Evolutionary conservation across 805 yeast genomes (phyloP), one percentile per base, ranked within the genome.

Genomic region (Saturnispora sekii): DNA sequence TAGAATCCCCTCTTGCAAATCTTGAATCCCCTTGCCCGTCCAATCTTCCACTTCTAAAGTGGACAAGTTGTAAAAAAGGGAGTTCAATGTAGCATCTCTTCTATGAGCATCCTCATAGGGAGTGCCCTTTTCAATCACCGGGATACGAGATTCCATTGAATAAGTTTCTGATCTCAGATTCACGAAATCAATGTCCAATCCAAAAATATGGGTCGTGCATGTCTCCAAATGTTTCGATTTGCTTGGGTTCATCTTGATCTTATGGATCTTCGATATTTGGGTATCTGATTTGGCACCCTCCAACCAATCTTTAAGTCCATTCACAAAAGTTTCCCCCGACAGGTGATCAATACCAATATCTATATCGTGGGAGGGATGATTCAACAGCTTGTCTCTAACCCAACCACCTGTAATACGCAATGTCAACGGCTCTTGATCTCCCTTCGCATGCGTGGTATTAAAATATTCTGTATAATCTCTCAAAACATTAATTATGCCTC

Each of bases 141-240:
- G 99, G n/a, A 93, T 87, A 44, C 98, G 67, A 40, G 95, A 82
- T 33, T 81, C 81, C 17, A 74, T 77, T 0, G 95, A 78, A 58
- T 93, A 93, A 55, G 77, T 83, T 58, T 93, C 98, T 33, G 81
- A 79, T 51, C 99, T 69, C 51, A 93, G 68, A 61, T 90, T 90
- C 41, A 94, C 98, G 60, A 93, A 87, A 65, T 93, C 99, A 43
- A 93, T 76, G 55, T 87, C 96, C n/a, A 82, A 60, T 1, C 81
- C 94, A 56, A 74, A 85, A 10, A 93, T 63, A 55, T 79, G 84
- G 1, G 96, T 88, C 3, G 97, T 93, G 35, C 97, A 94, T 1
- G 99, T 94, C 56, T 93, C 99, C 53, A 93, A 67, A 66, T 93
- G 99, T 65, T 93, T 94, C 1, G 95, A 84, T 61, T 89, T 90